Evolutionary conservation across 768 basidiomycete genomes (phyloP), one percentile per base, ranked within the genome.

Genomic region (Wakefieldia striispora): DNA sequence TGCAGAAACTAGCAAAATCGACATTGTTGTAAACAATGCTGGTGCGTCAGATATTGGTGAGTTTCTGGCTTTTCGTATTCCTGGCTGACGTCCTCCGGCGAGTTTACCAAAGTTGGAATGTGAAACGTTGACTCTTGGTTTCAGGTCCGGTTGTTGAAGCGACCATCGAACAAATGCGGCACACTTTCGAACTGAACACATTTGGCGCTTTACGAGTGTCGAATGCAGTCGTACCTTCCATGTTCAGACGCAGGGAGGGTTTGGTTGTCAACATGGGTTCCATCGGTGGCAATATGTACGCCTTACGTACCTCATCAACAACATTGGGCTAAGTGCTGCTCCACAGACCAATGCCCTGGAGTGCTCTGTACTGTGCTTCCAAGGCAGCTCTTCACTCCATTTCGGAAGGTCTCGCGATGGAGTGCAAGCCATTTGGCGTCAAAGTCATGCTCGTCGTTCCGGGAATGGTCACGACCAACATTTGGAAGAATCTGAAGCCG

Each of bases 191-290:
- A 40, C 75, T 80, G 16, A 91, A 91, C 53, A 76, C 81, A 0
- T 82, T 80, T 59, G 70, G 80, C 17, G 70, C 81, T n/a, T 61
- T 90, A 5, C 78, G 85, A 13, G 62, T 86, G 31, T 74, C 78
- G 26, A 79, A 81, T 51, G 76, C 79, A 1, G 83, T 83, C 21
- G 73, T 85, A 27, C 89, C 87, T 1, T 73, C 82, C 58, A 91
- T 91, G 90, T 83, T 86, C 2, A 64, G 77, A 45, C 76, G 77
- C 42, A 73, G 70, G 50, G 70, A 70, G 37, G 90, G 90, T 1
- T 66, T 83, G 20, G 80, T 92, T 47, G 75, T 92, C 33, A 91
- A 88, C 53, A 77, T 91, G 21, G 86, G 88, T 11, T 89, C 87
- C 3, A 61, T 91, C 44, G 77, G 74, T 26, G 88, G 79, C 4